phyloP scores from a whole-genome alignment of 73 alveolate species.

The Paramecium tetraurelia region DNA sequence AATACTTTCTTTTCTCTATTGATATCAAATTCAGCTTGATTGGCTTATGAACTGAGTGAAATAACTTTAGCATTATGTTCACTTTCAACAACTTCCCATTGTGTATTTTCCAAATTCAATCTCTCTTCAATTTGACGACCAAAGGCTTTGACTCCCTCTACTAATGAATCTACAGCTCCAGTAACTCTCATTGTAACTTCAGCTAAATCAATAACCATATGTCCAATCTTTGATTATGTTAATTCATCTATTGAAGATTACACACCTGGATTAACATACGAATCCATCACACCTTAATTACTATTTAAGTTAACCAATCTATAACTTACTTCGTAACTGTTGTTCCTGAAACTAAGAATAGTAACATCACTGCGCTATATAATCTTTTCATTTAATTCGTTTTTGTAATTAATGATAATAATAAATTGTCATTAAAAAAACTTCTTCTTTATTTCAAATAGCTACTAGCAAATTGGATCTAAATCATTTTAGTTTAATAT shows the following conservation, averaged over 20 bases:
- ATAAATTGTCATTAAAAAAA: not conserved
- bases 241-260: conserved; percentile 15
- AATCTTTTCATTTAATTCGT: conserved; percentile 26
- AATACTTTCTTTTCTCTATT: conserved; percentile 16
- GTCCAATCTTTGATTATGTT: conserved; percentile 39
- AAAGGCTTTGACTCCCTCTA: conserved; percentile 20
- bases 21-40: conserved; percentile 29
- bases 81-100: conserved; percentile 8
- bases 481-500: not conserved
- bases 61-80: conserved; percentile 25
- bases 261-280: conserved; percentile 4
- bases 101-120: not conserved
- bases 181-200: conserved; percentile 16
- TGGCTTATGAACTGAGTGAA: not conserved
- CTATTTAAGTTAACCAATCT: not conserved
- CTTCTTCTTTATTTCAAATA: not conserved
- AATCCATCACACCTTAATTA: conserved; percentile 11
- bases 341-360: not conserved
- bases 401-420: not conserved
- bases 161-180: conserved; percentile 19
- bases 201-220: conserved; percentile 20
- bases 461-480: not conserved
- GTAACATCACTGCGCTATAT: not conserved
- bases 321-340: not conserved
- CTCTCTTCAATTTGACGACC: conserved; percentile 28